phyloP scores from a whole-genome alignment of 768 basidiomycete genomes.

The Porphyrellus cyaneotinctus region DNA sequence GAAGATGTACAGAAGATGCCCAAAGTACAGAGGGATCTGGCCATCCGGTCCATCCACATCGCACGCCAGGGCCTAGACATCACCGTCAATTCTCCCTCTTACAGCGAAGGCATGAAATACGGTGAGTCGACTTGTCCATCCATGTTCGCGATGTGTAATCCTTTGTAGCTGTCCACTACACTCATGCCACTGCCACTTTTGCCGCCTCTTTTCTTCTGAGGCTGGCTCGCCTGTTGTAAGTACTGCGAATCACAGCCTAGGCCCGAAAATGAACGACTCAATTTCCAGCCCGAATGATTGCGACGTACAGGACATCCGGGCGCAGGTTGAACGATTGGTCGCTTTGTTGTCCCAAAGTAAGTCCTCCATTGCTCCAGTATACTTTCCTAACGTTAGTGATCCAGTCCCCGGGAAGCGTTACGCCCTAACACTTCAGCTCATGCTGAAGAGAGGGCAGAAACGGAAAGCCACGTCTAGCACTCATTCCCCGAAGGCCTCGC shows the following conservation, averaged over 20 bases:
- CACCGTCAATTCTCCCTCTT: slow-evolving; percentile 77
- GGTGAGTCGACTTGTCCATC: slow-evolving; percentile 43
- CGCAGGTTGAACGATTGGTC: slow-evolving; percentile 75
- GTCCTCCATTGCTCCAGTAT: slow-evolving; percentile 20
- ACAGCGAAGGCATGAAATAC: slow-evolving; percentile 90
- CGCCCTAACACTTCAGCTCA: slow-evolving; percentile 82
- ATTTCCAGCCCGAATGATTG: slow-evolving; percentile 74
- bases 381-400: slow-evolving; percentile 7
- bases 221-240: slow-evolving; percentile 82
- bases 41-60: slow-evolving; percentile 77
- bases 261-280: background rate
- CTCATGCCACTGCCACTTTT: slow-evolving; percentile 92
- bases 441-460: slow-evolving; percentile 75
- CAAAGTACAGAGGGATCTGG: slow-evolving; percentile 68
- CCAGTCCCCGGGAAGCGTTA: slow-evolving; percentile 91
- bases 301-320: slow-evolving; percentile 67
- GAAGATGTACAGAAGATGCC: slow-evolving; percentile 87
- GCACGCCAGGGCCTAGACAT: slow-evolving; percentile 80
- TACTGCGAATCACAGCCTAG: background rate
- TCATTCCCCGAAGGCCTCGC: slow-evolving; percentile 56
- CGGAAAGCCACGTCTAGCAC: slow-evolving; percentile 52
- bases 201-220: slow-evolving; percentile 87
- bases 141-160: slow-evolving; percentile 3
- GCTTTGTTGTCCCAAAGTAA: slow-evolving; percentile 74
- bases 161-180: slow-evolving; percentile 73